Evolutionary conservation across 23 red algal species (phyloP).

Genomic region (Gracilaria vermiculophylla): DNA sequence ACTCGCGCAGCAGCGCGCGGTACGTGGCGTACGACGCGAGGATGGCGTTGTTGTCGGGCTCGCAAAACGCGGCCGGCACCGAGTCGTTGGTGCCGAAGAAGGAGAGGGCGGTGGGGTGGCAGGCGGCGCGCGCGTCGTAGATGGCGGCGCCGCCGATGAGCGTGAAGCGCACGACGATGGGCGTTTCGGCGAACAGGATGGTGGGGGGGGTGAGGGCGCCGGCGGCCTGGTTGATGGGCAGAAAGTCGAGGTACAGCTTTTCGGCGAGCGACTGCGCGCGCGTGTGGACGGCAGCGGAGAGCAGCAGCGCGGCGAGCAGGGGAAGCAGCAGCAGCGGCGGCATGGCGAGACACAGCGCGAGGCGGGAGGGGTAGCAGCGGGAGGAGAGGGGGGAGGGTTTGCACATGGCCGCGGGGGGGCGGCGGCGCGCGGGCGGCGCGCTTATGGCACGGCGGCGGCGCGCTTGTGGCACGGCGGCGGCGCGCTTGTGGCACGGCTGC

Average conservation of each 20-base stretch:
- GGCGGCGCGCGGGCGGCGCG: neutral
- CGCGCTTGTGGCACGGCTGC: no score
- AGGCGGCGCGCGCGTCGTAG: slow-evolving; percentile 46
- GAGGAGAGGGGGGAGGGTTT: neutral
- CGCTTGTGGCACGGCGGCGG: neutral
- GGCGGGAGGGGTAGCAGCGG: neutral
- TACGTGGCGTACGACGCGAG: slow-evolving; percentile 11
- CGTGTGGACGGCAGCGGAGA: neutral
- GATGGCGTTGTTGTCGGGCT: slow-evolving; percentile 20
- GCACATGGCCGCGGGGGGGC: neutral
- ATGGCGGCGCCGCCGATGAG: slow-evolving; percentile 4
- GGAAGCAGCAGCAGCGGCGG: neutral
- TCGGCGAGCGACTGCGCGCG: slow-evolving; percentile 5
- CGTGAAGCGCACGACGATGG: slow-evolving; percentile 38
- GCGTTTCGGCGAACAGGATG: slow-evolving; percentile 18
- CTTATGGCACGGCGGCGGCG: neutral
- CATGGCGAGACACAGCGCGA: neutral
- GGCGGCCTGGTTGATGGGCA: slow-evolving; percentile 27
- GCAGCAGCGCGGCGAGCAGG: neutral
- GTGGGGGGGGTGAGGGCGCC: slow-evolving; percentile 20
- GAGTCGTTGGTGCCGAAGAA: slow-evolving; percentile 59
- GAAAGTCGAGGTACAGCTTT: neutral
- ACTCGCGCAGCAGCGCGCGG: neutral
- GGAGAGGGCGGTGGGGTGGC: slow-evolving; percentile 17
- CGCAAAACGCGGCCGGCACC: slow-evolving; percentile 16